A percentile compares a stretch with the other conserved stretches of the same genome.
Evolutionary conservation across 495 filamentous ascomycete species (phyloP).

Genomic region (Aspergillus indologenus): DNA sequence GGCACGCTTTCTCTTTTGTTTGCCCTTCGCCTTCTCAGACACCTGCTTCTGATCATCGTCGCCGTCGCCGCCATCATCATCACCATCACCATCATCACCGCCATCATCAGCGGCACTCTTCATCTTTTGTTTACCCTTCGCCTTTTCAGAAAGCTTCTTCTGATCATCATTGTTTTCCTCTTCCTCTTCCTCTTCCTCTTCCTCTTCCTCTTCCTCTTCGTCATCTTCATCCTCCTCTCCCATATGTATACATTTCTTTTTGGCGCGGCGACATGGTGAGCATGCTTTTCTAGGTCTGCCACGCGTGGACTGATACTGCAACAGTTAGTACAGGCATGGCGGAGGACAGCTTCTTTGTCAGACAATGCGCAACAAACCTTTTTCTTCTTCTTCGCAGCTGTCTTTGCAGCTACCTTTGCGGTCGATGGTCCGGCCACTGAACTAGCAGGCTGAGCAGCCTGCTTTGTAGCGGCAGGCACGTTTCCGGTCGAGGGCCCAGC

Average conservation of each 20-base stretch:
- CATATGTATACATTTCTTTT: not conserved
- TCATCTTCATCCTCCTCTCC: not conserved
- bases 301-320: not conserved
- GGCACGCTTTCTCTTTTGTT: constrained; percentile 5
- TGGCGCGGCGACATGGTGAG: not conserved
- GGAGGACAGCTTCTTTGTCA: not conserved
- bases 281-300: not conserved
- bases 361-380: not conserved
- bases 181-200: not conserved
- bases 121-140: constrained; percentile 7
- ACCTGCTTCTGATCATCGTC: not conserved
- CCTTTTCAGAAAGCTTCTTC: not conserved
- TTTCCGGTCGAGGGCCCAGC: no score
- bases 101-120: constrained; percentile 4
- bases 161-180: not conserved
- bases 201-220: not conserved
- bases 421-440: no score
- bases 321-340: not conserved
- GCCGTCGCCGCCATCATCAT: no score
- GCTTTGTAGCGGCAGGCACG: no score
- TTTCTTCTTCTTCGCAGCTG: not conserved
- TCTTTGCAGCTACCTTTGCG: not conserved
- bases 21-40: not conserved
- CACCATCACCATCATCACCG: constrained; percentile 7
- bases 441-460: no score